Evolutionary conservation across 164 flowering plant species (phyloP).

Genomic region (Magnolia sinica): DNA sequence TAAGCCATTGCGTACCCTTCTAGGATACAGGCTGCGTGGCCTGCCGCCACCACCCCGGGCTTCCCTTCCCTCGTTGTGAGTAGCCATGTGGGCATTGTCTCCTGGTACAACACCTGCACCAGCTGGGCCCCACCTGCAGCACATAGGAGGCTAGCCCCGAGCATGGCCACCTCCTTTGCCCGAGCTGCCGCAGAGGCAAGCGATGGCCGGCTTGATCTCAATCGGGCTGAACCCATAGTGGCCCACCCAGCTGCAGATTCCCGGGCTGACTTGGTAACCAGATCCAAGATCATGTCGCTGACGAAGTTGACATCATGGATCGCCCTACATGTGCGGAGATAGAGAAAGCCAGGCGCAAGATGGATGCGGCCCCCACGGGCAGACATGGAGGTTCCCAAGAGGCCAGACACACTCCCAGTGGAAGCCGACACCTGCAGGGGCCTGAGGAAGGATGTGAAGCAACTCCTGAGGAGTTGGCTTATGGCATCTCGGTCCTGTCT

Average conservation of each 20-base stretch:
- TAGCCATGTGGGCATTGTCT: slow-evolving; percentile 79
- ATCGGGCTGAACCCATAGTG: slow-evolving; percentile 23
- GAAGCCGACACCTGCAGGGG: slow-evolving; percentile 25
- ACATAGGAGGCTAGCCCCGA: slow-evolving; percentile 74
- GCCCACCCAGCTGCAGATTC: slow-evolving; percentile 47
- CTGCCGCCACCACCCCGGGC: slow-evolving; percentile 24
- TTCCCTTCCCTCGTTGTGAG: slow-evolving; percentile 42
- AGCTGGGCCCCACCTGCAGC: slow-evolving; percentile 58
- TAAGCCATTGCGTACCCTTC: slow-evolving; percentile 83
- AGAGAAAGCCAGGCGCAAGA: slow-evolving; percentile 78
- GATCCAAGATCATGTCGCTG: slow-evolving; percentile 49
- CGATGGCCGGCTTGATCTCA: slow-evolving; percentile 55
- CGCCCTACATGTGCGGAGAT: slow-evolving; percentile 59
- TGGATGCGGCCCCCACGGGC: slow-evolving; percentile 36
- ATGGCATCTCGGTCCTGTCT: slow-evolving; percentile 63
- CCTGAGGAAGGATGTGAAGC: slow-evolving; percentile 71
- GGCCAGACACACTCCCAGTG: slow-evolving; percentile 48
- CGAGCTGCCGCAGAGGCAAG: slow-evolving; percentile 50
- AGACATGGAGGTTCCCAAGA: slow-evolving; percentile 51
- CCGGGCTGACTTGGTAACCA: slow-evolving; percentile 49
- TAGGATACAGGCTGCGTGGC: slow-evolving; percentile 40
- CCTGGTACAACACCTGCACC: slow-evolving; percentile 58
- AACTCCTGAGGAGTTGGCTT: slow-evolving; percentile 69
- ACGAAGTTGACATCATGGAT: slow-evolving; percentile 46
- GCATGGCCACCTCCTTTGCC: slow-evolving; percentile 62